These are phyloP conservation scores for Hypsizygus marmoreus DNA, from an alignment of 768 basidiomycete species.

Conservation along the genomic window DNA sequence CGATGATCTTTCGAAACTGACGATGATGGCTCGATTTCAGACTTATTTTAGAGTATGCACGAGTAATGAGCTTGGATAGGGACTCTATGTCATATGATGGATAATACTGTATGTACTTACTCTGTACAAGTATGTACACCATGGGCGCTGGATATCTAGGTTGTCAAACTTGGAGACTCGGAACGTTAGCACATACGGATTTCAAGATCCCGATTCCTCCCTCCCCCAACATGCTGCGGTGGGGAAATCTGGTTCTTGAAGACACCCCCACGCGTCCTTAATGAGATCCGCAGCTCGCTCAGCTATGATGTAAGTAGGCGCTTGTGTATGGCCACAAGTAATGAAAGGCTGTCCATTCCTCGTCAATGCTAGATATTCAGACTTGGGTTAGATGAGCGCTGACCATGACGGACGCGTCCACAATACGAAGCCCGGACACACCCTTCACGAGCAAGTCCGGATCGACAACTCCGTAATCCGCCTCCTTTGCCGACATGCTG, in stretches of 20 bases:
- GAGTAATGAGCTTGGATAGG: slow-evolving; percentile 29
- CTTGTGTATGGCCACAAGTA: slow-evolving; percentile 22
- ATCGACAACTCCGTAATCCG: slow-evolving; percentile 32
- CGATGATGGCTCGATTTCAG: slow-evolving; percentile 10
- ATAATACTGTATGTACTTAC: neutral
- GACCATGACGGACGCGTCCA: slow-evolving; percentile 34
- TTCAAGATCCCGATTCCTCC: too few relatives aligned
- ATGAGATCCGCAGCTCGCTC: slow-evolving; percentile 27
- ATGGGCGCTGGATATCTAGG: too few relatives aligned
- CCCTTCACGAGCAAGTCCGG: slow-evolving; percentile 33
- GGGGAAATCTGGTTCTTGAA: too few relatives aligned
- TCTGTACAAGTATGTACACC: too few relatives aligned
- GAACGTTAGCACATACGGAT: too few relatives aligned
- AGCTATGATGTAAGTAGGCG: slow-evolving; percentile 22
- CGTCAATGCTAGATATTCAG: too few relatives aligned
- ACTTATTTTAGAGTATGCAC: slow-evolving; percentile 30
- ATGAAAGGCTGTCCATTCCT: slow-evolving; percentile 22
- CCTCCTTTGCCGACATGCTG: slow-evolving; percentile 25
- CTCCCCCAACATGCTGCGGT: too few relatives aligned
- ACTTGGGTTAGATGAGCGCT: neutral
- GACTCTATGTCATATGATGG: slow-evolving; percentile 27
- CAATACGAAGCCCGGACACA: slow-evolving; percentile 30
- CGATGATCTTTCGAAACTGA: neutral
- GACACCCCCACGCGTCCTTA: slow-evolving; percentile 12
- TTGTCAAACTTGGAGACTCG: too few relatives aligned